Evolutionary conservation across 371 early-diverging fungal species (phyloP).

Genomic region (Mortierella sp.): DNA sequence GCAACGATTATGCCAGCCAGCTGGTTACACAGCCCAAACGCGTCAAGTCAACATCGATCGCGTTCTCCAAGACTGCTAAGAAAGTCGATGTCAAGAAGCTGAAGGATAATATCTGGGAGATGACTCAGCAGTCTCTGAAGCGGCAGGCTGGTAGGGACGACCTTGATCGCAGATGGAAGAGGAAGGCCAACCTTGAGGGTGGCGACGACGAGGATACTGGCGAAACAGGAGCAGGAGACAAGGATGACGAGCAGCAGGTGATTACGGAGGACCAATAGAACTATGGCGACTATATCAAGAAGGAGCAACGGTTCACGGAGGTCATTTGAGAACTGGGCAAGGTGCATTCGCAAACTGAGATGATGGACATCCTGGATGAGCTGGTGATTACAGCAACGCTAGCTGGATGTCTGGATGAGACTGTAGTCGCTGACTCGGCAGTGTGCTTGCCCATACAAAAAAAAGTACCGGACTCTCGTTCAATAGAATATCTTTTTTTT

Average conservation of each 20-base stretch:
- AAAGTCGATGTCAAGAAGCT: conserved; percentile 94
- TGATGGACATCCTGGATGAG: too few species aligned
- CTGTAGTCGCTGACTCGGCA: too few species aligned
- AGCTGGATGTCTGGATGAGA: too few species aligned
- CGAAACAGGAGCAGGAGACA: not conserved
- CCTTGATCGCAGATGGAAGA: conserved; percentile 20
- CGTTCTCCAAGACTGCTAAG: conserved; percentile 91
- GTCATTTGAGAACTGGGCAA: conserved; percentile 76
- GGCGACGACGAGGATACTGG: conserved; percentile 4
- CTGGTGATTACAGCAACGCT: too few species aligned
- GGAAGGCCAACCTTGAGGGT: conserved; percentile 28
- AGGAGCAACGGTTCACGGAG: conserved; percentile 77
- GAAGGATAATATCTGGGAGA: conserved; percentile 95
- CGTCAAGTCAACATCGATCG: conserved; percentile 80
- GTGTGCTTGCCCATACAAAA: too few species aligned
- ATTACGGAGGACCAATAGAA: conserved; percentile 23
- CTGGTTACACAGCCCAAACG: conserved; percentile 66
- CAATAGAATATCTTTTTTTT: too few species aligned
- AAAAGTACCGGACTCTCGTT: too few species aligned
- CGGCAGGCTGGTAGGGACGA: conserved; percentile 35
- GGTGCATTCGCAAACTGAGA: conserved; percentile 81
- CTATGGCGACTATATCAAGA: conserved; percentile 59
- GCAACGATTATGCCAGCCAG: conserved; percentile 65
- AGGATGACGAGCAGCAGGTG: not conserved
- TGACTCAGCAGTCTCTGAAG: conserved; percentile 55